Evolutionary conservation across 768 basidiomycete species (phyloP), one percentile per base, ranked within the genome.

Genomic region (Termitomyces sp.): DNA sequence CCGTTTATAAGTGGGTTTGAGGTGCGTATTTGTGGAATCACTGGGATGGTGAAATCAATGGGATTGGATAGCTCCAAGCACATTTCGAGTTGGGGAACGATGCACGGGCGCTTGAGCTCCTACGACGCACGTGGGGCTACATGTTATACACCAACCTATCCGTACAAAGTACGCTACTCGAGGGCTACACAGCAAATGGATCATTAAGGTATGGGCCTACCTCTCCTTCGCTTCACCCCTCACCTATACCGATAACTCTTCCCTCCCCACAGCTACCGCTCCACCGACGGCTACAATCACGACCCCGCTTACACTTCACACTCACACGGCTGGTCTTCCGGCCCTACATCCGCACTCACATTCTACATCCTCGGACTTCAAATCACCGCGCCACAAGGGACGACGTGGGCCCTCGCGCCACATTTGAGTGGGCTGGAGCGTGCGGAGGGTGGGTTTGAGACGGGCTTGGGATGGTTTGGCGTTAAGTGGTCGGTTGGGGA

Each of bases 221-320:
- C 11, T 15, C 9, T 15, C 10, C 34, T 34, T 40, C 10, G 11
- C 14, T 29, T 11, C 4, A 25, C 42, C 20, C 17, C 25, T 53
- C 56, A 29, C 40, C 25, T 9, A 10, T 25, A 25, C 1, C 25
- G 25, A 20, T 15, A 47, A 6, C 48, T 6, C 7, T 11, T 31
- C 37, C 32, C 32, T 8, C 1, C 46, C 34, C 32, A 0, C 55
- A 81, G 83, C 32, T 85, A 85, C 64, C 83, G 85, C 20, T 77
- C 76, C 2, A 76, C 82, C 63, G 69, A 71, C 20, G 85, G 85
- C 5, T 86, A 86, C 72, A 81, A 82, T 69, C 76, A 79, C 69
- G 85, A 86, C 65, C 74, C 83, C 0, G 76, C 84, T 0, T 86
- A 85, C 69, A 85, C 83, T 8, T 82, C 80, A n/a, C 84, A 85